These are phyloP conservation scores for Cardamine resedifolia DNA, from an alignment of 345 rosid genomes.

Conservation along the genomic window DNA sequence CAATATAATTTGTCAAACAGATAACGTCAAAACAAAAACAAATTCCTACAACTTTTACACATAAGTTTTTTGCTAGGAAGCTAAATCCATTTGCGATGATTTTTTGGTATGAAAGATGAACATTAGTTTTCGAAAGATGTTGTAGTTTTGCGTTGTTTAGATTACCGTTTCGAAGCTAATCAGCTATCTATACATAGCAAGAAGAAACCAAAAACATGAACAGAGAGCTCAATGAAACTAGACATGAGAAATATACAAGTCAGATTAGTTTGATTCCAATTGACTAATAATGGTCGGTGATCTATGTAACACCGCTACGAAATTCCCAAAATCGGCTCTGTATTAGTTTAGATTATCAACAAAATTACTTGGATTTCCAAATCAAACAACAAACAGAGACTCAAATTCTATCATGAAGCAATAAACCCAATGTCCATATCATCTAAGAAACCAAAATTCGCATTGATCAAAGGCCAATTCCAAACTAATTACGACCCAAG, in stretches of 20 bases:
- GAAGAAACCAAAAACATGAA: background rate
- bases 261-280: background rate
- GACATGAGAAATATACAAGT: background rate
- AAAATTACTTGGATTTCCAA: background rate
- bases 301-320: background rate
- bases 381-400: background rate
- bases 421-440: background rate
- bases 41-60: too few species aligned
- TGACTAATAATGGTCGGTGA: background rate
- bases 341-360: background rate
- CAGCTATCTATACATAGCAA: background rate
- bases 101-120: too few species aligned
- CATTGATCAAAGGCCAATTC: conserved; percentile 9
- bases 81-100: too few species aligned
- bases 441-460: background rate
- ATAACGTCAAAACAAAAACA: too few species aligned
- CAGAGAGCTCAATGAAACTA: conserved; percentile 2
- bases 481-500: background rate
- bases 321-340: background rate
- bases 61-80: too few species aligned
- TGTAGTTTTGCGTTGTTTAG: too few species aligned
- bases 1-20: too few species aligned
- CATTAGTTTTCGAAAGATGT: too few species aligned
- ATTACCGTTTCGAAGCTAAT: background rate
- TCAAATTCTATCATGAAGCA: background rate